phyloP scores from a whole-genome alignment of 2,329 filamentous ascomycete species.

The Phoma sp. region DNA sequence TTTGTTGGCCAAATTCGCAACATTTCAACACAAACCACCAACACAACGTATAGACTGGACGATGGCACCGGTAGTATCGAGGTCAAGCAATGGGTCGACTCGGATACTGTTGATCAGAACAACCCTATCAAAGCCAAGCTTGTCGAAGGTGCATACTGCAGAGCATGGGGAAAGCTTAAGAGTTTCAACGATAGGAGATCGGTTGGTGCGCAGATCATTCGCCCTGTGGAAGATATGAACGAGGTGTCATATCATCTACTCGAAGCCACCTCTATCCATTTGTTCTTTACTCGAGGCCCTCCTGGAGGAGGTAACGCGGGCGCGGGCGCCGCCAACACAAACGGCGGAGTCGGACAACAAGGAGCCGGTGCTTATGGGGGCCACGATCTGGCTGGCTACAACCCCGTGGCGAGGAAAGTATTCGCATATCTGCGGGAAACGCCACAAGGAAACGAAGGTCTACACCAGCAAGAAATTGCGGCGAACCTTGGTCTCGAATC shows the following conservation, averaged over 20 bases:
- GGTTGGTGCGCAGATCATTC: slow-evolving; percentile 80
- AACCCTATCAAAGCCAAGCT: slow-evolving; percentile 62
- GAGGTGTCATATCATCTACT: slow-evolving; percentile 93
- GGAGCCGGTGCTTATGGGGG: slow-evolving; percentile 43
- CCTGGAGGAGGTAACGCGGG: slow-evolving; percentile 56
- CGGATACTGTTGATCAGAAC: slow-evolving; percentile 58
- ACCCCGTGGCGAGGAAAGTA: slow-evolving; percentile 72
- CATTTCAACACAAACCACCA: slow-evolving; percentile 85
- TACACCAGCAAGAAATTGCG: slow-evolving; percentile 81
- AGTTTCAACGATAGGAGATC: slow-evolving; percentile 83
- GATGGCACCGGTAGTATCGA: slow-evolving; percentile 94
- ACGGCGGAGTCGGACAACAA: slow-evolving; percentile 31
- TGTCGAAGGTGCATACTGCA: slow-evolving; percentile 78
- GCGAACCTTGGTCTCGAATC: slow-evolving; percentile 69
- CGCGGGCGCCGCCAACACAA: slow-evolving; percentile 46
- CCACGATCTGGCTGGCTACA: slow-evolving; percentile 44
- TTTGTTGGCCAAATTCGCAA: slow-evolving; percentile 91
- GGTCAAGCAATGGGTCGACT: slow-evolving; percentile 85
- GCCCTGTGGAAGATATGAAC: slow-evolving; percentile 83
- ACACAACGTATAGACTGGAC: slow-evolving; percentile 91
- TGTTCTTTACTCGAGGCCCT: slow-evolving; percentile 79
- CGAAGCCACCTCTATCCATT: slow-evolving; percentile 86
- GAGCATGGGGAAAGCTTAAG: slow-evolving; percentile 85
- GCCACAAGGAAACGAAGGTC: slow-evolving; percentile 78
- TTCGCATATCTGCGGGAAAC: slow-evolving; percentile 72